Evolutionary conservation across 2,329 filamentous ascomycete species (phyloP).

Genomic region (Xylaria sp.): DNA sequence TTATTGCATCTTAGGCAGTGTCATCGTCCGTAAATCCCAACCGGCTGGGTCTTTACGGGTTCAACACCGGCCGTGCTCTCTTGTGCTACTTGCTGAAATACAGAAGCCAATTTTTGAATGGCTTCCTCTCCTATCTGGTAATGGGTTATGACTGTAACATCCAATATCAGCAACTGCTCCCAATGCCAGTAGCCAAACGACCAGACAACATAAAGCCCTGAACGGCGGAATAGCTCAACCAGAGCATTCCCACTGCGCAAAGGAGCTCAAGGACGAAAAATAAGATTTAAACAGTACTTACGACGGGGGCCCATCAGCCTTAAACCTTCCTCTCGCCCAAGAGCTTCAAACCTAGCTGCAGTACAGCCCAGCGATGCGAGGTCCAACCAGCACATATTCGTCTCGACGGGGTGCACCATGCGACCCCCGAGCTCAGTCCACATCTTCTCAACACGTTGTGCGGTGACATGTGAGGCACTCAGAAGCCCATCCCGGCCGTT

Average conservation of each 20-base stretch:
- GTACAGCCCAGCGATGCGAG: constrained; percentile 35
- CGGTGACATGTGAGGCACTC: constrained; percentile 60
- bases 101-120: constrained; percentile 51
- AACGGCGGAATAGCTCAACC: background rate
- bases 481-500: constrained; percentile 48
- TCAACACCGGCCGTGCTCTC: constrained; percentile 44
- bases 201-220: background rate
- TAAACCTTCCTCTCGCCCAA: constrained; percentile 37
- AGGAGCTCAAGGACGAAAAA: background rate
- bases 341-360: constrained; percentile 32
- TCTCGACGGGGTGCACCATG: constrained; percentile 65
- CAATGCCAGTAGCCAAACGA: background rate
- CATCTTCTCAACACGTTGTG: constrained; percentile 64
- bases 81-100: constrained; percentile 48
- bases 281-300: constrained; percentile 8
- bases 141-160: constrained; percentile 40
- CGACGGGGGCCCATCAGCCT: constrained; percentile 35
- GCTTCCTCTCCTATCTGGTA: constrained; percentile 64
- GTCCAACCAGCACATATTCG: constrained; percentile 79
- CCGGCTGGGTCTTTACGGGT: background rate
- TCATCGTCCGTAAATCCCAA: constrained; percentile 30
- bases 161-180: background rate
- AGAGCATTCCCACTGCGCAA: background rate
- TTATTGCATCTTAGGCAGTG: background rate
- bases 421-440: constrained; percentile 68